Base-by-base conservation (phyloP, 176 grass and related monocot species). In the Lolium perenne region DNA sequence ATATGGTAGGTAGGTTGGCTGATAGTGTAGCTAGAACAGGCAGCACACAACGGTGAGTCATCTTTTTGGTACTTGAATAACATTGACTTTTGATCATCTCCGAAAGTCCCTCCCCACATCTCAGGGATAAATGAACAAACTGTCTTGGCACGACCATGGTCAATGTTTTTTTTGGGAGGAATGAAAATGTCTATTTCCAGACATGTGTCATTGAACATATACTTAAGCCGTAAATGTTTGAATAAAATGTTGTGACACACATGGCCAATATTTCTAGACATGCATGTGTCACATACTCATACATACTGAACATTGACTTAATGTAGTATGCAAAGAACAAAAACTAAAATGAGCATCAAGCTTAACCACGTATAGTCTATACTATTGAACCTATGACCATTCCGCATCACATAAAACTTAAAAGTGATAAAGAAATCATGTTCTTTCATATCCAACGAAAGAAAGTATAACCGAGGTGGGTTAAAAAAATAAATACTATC, bases 31-130 rank as follows among this genome's bases (percentile, higher is more conserved):
- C 79, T 87, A 87, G 50, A 90, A 89, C 65, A 86, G 66, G 80
- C 80, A 91, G 89, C 89, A 83, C 67, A 83, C 89, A 87, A 89
- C 74, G 76, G 71, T 83, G 81, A 76, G 75, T 93, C 84, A 96
- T 96, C 91, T 78, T 96, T 93, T 96, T 83, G 91, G 94, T 90
- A 91, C 87, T 96, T 93, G 94, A 74, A 80, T 86, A 78, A 85
- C 87, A 91, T 85, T 91, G 88, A 90, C 87, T 92, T 76, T 81
- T 83, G 63, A 13, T 66, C 26, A 5, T 66, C 13, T 35, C 29
- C 29, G 29, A 66, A 66, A 66, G 63, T 66, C 63, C 63, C 26
- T 66, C 63, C 63, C 63, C 26, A 66, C 26, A 35, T 66, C 63
- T 66, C 5, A 66, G 6, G 63, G 63, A 66, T 38, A 38, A 56